Base-by-base conservation (phyloP, 1,284 basidiomycete genomes). In the Cyathus olla region DNA sequence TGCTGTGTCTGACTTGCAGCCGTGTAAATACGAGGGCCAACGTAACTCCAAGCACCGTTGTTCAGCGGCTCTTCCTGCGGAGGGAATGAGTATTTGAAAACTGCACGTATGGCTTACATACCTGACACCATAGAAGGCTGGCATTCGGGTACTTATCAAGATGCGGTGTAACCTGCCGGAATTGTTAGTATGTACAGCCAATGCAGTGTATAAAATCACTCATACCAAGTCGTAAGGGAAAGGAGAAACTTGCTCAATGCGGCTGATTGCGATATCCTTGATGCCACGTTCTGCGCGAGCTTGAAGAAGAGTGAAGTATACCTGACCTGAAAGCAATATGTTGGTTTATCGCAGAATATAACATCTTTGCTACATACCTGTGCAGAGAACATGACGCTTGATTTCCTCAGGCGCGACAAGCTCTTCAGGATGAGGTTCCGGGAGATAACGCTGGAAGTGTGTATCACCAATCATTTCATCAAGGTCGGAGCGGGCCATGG, bases 81-180 rank as follows among this genome's bases (percentile, higher is more conserved):
- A 35, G 13, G 8, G 13, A 6, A 13, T 35, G 31, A 13, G 31
- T 13, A 35, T 35, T n/a, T 35, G 13, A 35, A 13, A 35, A 35
- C 31, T 35, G 13, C 13, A 35, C 31, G 31, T 13, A 35, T 35
- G 13, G 6, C 31, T 35, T 35, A 35, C 31, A 35, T 35, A 35
- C 31, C 31, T 98, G 97, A 72, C 92, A 95, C 95, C 95, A 98
- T 56, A 95, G 83, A 47, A 98, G 77, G 67, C 94, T 92, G 28
- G 96, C 95, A 76, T 99, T 98, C 65, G 96, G 95, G 84, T 98
- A 99, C 80, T 91, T 91, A 85, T 99, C 97, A 40, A 98, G 86
- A 76, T 97, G 94, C 27, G 94, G 91, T 26, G 92, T 95, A 66
- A 95, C 72, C 93, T 94, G 3, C 47, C 53, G 54, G 59, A 46